Percentiles rank a stretch among this genome's conserved stretches.
Conservation (phyloP, 2,329 filamentous ascomycete species). For the Colletotrichum kahawae region DNA sequence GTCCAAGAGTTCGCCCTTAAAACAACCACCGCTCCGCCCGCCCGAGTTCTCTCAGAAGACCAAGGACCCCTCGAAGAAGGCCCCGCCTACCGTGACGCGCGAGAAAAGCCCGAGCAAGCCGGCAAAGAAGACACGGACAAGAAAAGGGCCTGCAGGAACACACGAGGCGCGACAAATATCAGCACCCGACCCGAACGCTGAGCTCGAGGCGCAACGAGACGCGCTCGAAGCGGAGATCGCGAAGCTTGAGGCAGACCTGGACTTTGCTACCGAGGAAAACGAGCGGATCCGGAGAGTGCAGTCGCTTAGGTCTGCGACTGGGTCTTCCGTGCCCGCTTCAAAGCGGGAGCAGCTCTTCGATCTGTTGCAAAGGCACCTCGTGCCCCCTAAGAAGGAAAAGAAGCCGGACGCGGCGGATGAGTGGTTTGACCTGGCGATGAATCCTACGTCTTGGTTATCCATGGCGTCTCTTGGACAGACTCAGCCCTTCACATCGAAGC, state of each 20-base stretch:
- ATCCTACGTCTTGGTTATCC: constrained; percentile 57
- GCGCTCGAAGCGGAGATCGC: constrained; percentile 60
- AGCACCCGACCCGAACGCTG: constrained; percentile 44
- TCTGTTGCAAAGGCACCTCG: constrained; percentile 45
- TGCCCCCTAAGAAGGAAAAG: constrained; percentile 38
- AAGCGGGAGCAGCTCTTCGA: constrained; percentile 44
- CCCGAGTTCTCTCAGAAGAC: constrained; percentile 12
- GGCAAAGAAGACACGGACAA: background rate
- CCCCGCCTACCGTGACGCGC: constrained; percentile 4
- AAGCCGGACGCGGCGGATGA: constrained; percentile 37
- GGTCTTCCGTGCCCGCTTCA: constrained; percentile 29
- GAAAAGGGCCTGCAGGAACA: constrained; percentile 19
- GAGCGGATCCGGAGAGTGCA: constrained; percentile 52
- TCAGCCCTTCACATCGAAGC: constrained; percentile 27
- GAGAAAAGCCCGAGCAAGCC: background rate
- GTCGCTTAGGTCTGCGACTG: constrained; percentile 37
- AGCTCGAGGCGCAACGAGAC: constrained; percentile 58
- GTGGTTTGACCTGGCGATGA: constrained; percentile 53
- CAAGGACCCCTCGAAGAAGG: constrained; percentile 18
- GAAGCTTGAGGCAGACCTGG: constrained; percentile 63
- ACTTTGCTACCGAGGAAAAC: constrained; percentile 61
- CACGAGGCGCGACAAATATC: constrained; percentile 47
- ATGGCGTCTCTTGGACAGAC: constrained; percentile 45
- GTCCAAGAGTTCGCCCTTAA: constrained; percentile 55
- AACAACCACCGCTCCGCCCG: constrained; percentile 43